These are phyloP conservation scores for Lactarius vividus DNA, from an alignment of 768 basidiomycete species.

Conservation along the genomic window DNA sequence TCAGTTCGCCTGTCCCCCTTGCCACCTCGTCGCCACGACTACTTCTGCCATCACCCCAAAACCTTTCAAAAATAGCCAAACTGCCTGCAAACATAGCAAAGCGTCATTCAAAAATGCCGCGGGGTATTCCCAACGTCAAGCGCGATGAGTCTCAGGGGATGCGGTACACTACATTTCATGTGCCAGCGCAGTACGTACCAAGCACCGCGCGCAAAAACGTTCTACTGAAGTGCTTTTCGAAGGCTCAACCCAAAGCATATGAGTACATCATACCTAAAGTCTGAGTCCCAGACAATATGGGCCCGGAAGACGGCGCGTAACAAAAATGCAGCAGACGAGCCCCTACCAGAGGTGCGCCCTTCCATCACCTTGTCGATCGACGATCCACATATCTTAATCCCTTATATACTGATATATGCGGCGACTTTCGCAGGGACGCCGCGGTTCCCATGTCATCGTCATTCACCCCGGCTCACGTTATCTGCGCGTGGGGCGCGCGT, in stretches of 20 bases:
- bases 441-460: conserved; percentile 75
- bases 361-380: background rate
- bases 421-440: conserved; percentile 43
- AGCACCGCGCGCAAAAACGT: background rate
- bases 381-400: background rate
- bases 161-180: conserved; percentile 77
- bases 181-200: conserved; percentile 50
- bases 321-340: conserved; percentile 19
- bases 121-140: conserved; percentile 78
- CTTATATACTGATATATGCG: background rate
- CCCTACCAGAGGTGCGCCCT: conserved; percentile 31
- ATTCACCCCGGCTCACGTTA: conserved; percentile 77
- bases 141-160: conserved; percentile 74
- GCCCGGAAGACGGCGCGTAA: conserved; percentile 54
- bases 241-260: conserved; percentile 82
- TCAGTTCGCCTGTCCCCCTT: background rate
- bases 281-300: conserved; percentile 73
- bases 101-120: conserved; percentile 53
- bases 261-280: conserved; percentile 74
- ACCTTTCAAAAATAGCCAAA: background rate
- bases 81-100: conserved; percentile 4
- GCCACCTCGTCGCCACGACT: conserved; percentile 2
- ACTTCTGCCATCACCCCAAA: background rate
- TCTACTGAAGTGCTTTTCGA: background rate
- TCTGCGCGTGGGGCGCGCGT: conserved; percentile 72